phyloP scores from a whole-genome alignment of 1,284 basidiomycete genomes.

The Volvariella surrecta region DNA sequence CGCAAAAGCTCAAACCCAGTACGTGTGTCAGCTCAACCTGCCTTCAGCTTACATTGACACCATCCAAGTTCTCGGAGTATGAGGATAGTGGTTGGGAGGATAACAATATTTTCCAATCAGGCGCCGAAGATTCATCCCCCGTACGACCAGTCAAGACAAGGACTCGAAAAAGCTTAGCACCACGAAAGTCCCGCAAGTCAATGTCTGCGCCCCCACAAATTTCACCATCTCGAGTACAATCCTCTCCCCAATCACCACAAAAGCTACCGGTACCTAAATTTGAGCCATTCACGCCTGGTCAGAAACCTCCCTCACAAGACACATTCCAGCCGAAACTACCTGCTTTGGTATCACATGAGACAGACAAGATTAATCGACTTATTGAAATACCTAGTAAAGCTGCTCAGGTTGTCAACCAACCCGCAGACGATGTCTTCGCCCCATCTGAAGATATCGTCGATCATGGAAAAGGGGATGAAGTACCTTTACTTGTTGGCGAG shows the following conservation, averaged over 20 bases:
- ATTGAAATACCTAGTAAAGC: too few relatives aligned
- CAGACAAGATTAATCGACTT: conserved; percentile 7
- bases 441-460: neutral
- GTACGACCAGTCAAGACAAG: conserved; percentile 42
- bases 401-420: too few relatives aligned
- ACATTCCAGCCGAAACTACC: conserved; percentile 54
- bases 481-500: neutral
- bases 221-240: too few relatives aligned
- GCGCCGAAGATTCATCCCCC: conserved; percentile 72
- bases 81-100: conserved; percentile 81
- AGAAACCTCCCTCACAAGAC: conserved; percentile 31
- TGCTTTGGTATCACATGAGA: conserved; percentile 17
- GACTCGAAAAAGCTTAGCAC: conserved; percentile 37
- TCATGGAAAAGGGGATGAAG: neutral
- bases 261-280: too few relatives aligned
- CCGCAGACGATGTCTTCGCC: conserved; percentile 4
- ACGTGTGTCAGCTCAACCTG: too few relatives aligned
- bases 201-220: conserved; percentile 65
- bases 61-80: conserved; percentile 17
- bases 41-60: conserved; percentile 7
- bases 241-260: conserved; percentile 23
- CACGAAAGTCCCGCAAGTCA: conserved; percentile 55
- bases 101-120: conserved; percentile 78
- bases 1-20: conserved; percentile 45
- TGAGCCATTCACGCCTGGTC: too few relatives aligned